A percentile compares a stretch with the other conserved stretches of the same genome.
phyloP scores from a whole-genome alignment of 352 stramenopile genomes.

The Phytophthora vignae region DNA sequence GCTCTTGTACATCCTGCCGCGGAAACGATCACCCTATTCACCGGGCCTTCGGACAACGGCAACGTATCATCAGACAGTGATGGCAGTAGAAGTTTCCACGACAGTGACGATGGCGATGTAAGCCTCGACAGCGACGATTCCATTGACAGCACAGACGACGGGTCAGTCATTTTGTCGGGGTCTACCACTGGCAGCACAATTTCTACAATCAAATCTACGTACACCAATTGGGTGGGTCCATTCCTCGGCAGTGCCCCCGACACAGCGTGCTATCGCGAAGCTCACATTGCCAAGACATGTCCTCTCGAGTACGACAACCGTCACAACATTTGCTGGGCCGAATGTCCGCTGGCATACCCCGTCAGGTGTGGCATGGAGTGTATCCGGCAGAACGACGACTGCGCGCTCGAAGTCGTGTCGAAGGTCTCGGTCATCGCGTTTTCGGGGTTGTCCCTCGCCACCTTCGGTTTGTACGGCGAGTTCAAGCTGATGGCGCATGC shows the following conservation, averaged over 20 bases:
- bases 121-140: conserved; percentile 3
- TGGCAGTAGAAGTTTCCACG: neutral
- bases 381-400: conserved; percentile 47
- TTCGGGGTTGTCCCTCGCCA: conserved; percentile 26
- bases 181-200: neutral
- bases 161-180: neutral
- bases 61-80: conserved; percentile 10
- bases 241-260: conserved; percentile 21
- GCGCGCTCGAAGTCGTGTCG: conserved; percentile 35
- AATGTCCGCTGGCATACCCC: conserved; percentile 46
- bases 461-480: conserved; percentile 27
- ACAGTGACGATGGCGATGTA: neutral
- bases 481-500: conserved; percentile 34
- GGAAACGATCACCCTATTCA: neutral
- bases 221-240: conserved; percentile 40
- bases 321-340: conserved; percentile 38
- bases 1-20: neutral
- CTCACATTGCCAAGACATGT: conserved; percentile 36
- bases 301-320: conserved; percentile 31
- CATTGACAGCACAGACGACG: conserved; percentile 11
- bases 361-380: conserved; percentile 49
- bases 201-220: conserved; percentile 23
- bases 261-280: conserved; percentile 46
- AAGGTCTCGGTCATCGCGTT: conserved; percentile 28
- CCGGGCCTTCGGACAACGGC: neutral